Conservation (phyloP, 2,329 filamentous ascomycete species). For the Conoideocrella luteorostrata region DNA sequence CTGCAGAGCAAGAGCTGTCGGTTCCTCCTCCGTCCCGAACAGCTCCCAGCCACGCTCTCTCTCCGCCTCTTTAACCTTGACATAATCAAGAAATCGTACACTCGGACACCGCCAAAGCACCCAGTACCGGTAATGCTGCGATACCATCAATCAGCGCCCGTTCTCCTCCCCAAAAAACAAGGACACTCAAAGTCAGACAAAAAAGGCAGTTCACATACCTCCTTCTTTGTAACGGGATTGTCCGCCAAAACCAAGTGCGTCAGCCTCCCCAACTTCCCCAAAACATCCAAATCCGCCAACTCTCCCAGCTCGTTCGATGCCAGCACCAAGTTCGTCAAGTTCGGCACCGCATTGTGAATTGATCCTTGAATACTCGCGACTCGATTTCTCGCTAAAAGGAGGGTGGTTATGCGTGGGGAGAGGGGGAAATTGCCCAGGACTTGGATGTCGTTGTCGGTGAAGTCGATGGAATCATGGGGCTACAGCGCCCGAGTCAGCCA, state of each 20-base stretch:
- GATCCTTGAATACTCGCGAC: slow-evolving; percentile 73
- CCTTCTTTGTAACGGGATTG: slow-evolving; percentile 87
- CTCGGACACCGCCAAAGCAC: slow-evolving; percentile 79
- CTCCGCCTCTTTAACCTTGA: slow-evolving; percentile 85
- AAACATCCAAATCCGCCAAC: slow-evolving; percentile 79
- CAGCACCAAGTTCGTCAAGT: slow-evolving; percentile 74
- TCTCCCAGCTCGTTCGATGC: slow-evolving; percentile 77
- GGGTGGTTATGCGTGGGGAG: slow-evolving; percentile 77
- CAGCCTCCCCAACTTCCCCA: slow-evolving; percentile 61
- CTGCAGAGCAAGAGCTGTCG: slow-evolving; percentile 72
- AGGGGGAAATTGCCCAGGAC: slow-evolving; percentile 87
- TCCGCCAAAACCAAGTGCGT: slow-evolving; percentile 77
- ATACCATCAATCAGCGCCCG: too few relatives aligned
- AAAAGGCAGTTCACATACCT: slow-evolving; percentile 51
- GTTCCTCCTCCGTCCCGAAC: slow-evolving; percentile 73
- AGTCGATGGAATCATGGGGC: slow-evolving; percentile 95
- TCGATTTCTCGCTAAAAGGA: slow-evolving; percentile 86
- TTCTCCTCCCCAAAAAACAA: background rate
- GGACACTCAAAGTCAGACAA: background rate
- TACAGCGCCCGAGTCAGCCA: slow-evolving; percentile 27
- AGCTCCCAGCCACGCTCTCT: slow-evolving; percentile 68
- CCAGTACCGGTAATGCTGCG: slow-evolving; percentile 85
- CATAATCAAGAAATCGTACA: slow-evolving; percentile 86
- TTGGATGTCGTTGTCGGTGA: slow-evolving; percentile 96
- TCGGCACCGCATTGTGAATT: slow-evolving; percentile 70